A percentile compares a stretch with the other conserved stretches of the same genome.
Conservation (phyloP, 2,329 filamentous ascomycete genomes). For the Aspergillus ochraceoroseus region DNA sequence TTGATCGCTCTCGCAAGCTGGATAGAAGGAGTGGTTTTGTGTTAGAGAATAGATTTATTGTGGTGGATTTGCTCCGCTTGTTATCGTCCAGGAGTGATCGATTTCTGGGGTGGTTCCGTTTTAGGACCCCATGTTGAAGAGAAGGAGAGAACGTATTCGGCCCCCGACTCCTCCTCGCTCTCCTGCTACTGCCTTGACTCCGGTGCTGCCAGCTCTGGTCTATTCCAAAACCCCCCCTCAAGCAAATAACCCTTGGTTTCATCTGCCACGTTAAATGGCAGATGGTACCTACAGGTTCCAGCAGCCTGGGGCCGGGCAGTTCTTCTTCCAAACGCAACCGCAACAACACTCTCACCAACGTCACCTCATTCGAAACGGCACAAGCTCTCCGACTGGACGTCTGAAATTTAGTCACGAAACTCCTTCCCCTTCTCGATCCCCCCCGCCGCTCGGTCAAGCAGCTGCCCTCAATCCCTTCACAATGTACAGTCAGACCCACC, state of each 20-base stretch:
- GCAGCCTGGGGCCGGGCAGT: conserved; percentile 51
- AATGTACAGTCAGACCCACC: conserved; percentile 48
- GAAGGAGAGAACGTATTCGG: conserved; percentile 45
- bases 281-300: conserved; percentile 53
- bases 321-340: conserved; percentile 44
- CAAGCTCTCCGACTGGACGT: conserved; percentile 44
- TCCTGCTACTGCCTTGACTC: conserved; percentile 22
- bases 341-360: conserved; percentile 44
- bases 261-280: conserved; percentile 51
- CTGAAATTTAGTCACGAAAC: conserved; percentile 46
- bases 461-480: conserved; percentile 42
- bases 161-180: conserved; percentile 36
- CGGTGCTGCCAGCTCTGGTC: conserved; percentile 22
- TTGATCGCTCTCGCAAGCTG: conserved; percentile 15
- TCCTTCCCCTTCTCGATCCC: conserved; percentile 47
- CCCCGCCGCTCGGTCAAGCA: conserved; percentile 41
- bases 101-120: conserved; percentile 32
- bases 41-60: conserved; percentile 12
- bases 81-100: conserved; percentile 18
- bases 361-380: conserved; percentile 44
- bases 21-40: conserved; percentile 8
- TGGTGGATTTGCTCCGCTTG: conserved; percentile 19
- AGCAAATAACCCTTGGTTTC: conserved; percentile 39
- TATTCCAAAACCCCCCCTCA: conserved; percentile 26
- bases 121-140: conserved; percentile 47